Conservation (phyloP, 1,139 yeast species). For the Hyphopichia buzzinii region DNA sequence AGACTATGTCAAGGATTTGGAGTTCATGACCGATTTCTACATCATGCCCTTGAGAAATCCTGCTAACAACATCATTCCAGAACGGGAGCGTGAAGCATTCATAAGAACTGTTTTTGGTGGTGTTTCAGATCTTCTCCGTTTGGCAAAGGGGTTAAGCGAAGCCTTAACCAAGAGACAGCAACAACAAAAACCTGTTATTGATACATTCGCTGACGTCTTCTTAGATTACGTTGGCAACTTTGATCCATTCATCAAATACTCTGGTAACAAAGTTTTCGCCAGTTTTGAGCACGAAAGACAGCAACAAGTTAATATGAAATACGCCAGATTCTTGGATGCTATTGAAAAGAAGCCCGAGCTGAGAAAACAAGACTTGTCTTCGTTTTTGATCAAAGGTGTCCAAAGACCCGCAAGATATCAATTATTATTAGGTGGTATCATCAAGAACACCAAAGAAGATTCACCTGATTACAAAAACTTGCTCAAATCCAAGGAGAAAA, state of each 20-base stretch:
- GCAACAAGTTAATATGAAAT: conserved; percentile 82
- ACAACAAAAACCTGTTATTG: conserved; percentile 75
- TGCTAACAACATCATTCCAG: conserved; percentile 78
- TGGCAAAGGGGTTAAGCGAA: conserved; percentile 83
- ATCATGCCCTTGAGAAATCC: conserved; percentile 83
- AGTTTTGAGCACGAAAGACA: conserved; percentile 95
- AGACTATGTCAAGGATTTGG: conserved; percentile 92
- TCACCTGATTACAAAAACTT: conserved; percentile 73
- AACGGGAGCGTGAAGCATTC: conserved; percentile 83
- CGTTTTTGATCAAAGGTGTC: conserved; percentile 92
- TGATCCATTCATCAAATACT: conserved; percentile 89
- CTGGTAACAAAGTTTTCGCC: conserved; percentile 96
- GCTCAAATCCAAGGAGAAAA: conserved; percentile 69
- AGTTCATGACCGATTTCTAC: conserved; percentile 90
- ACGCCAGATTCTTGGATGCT: conserved; percentile 90
- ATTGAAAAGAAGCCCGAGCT: conserved; percentile 88
- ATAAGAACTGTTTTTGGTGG: conserved; percentile 91
- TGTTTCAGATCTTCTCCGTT: conserved; percentile 80
- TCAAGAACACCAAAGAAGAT: conserved; percentile 75
- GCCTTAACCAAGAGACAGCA: conserved; percentile 88
- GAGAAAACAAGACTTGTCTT: conserved; percentile 84
- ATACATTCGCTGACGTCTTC: conserved; percentile 83
- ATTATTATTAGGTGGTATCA: conserved; percentile 73
- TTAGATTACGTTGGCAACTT: conserved; percentile 80
- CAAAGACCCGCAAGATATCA: conserved; percentile 96